A percentile compares a stretch with the other conserved stretches of the same genome.
Evolutionary conservation across 345 rosid species (phyloP).

Genomic region (Bretschneidera sinensis): DNA sequence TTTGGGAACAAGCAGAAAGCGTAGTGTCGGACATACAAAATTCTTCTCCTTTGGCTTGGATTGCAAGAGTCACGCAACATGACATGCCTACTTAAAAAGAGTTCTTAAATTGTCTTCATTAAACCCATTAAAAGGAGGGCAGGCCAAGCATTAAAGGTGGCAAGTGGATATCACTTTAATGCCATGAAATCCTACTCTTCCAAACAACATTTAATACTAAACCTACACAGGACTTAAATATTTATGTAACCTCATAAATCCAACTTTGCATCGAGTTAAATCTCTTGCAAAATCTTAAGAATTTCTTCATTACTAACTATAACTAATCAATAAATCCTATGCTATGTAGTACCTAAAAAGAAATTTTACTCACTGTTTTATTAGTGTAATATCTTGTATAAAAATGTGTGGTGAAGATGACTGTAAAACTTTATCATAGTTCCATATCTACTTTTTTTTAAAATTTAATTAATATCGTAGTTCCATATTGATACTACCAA

Average conservation of each 20-base stretch:
- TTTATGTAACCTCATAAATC: neutral
- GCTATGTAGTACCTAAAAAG: no score
- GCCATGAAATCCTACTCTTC: slow-evolving; percentile 26
- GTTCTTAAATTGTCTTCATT: slow-evolving; percentile 35
- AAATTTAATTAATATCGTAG: no score
- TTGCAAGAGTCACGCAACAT: slow-evolving; percentile 18
- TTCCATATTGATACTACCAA: no score
- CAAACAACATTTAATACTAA: slow-evolving; percentile 27
- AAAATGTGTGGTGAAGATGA: no score
- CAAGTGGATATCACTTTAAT: slow-evolving; percentile 46
- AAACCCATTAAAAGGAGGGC: slow-evolving; percentile 43
- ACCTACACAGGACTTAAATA: no score
- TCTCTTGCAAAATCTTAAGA: no score
- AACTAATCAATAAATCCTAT: no score
- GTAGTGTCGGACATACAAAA: neutral
- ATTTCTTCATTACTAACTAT: no score
- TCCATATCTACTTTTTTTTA: no score
- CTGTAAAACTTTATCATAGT: no score
- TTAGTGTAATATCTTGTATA: no score
- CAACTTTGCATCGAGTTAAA: neutral
- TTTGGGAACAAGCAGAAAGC: neutral
- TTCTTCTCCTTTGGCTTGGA: neutral
- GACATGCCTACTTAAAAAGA: slow-evolving; percentile 26
- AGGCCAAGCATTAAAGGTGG: slow-evolving; percentile 43
- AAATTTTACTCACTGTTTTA: no score